A percentile compares a stretch with the other conserved stretches of the same genome.
Evolutionary conservation across 345 rosid genomes (phyloP).

Genomic region (Brassica juncea): DNA sequence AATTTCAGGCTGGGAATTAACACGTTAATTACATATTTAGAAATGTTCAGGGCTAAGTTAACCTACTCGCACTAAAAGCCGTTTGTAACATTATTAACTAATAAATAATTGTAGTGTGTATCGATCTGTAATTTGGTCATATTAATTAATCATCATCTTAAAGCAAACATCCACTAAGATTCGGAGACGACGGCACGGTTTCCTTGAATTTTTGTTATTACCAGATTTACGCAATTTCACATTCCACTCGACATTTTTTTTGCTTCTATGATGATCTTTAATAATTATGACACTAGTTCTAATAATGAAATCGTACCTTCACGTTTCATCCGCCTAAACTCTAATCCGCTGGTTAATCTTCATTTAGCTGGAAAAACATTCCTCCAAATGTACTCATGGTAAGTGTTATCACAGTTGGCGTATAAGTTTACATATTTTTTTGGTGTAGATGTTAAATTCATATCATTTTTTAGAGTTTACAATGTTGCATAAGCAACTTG

Average conservation of each 20-base stretch:
- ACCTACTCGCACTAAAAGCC: slow-evolving; percentile 35
- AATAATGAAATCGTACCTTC: slow-evolving; percentile 21
- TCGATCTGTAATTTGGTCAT: slow-evolving; percentile 12
- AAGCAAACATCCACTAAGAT: slow-evolving; percentile 33
- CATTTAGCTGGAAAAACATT: neutral
- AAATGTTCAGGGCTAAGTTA: neutral
- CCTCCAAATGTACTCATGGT: neutral
- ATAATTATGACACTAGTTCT: neutral
- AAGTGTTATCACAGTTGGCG: slow-evolving; percentile 10
- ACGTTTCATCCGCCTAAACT: slow-evolving; percentile 30
- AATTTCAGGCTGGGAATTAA: neutral
- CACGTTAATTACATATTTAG: neutral
- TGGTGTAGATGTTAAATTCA: too few species aligned
- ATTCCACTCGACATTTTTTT: slow-evolving; percentile 28
- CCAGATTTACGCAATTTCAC: slow-evolving; percentile 35
- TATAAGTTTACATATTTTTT: neutral
- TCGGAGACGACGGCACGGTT: slow-evolving; percentile 33
- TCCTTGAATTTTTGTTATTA: slow-evolving; percentile 32
- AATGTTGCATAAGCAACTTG: too few species aligned
- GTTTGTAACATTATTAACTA: slow-evolving; percentile 19
- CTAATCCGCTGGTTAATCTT: slow-evolving; percentile 24
- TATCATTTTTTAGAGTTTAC: too few species aligned
- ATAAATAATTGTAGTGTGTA: neutral
- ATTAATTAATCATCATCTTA: slow-evolving; percentile 10
- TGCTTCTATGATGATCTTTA: neutral